Conservation (phyloP, 345 rosid species). For the Dipteronia sinensis region DNA sequence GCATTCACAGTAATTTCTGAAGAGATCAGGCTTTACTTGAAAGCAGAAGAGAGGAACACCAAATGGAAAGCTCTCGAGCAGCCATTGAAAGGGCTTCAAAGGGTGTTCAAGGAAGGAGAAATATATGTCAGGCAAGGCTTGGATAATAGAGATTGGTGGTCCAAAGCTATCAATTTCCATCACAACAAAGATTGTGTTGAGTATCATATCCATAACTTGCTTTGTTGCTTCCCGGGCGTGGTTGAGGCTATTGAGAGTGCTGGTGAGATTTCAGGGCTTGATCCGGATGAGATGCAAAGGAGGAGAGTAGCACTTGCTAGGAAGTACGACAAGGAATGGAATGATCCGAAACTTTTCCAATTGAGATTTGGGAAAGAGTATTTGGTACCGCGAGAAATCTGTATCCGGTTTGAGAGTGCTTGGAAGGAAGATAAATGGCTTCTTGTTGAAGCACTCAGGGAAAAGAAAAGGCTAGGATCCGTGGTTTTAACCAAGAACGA, state of each 20-base stretch:
- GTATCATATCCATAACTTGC: slow-evolving; percentile 79
- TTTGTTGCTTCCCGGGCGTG: slow-evolving; percentile 62
- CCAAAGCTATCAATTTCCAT: slow-evolving; percentile 64
- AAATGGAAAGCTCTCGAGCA: slow-evolving; percentile 93
- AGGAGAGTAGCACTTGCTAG: slow-evolving; percentile 57
- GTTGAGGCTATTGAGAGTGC: slow-evolving; percentile 86
- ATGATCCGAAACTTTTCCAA: slow-evolving; percentile 74
- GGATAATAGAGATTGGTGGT: slow-evolving; percentile 86
- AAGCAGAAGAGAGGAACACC: slow-evolving; percentile 73
- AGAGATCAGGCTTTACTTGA: slow-evolving; percentile 70
- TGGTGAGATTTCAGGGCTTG: slow-evolving; percentile 82
- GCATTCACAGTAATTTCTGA: slow-evolving; percentile 70
- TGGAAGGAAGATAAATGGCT: slow-evolving; percentile 83
- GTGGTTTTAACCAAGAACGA: slow-evolving; percentile 52
- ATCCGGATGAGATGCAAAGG: slow-evolving; percentile 78
- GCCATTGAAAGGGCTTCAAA: slow-evolving; percentile 69
- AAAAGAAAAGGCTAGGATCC: slow-evolving; percentile 47
- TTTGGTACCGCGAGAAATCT: slow-evolving; percentile 54
- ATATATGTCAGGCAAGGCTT: slow-evolving; percentile 65
- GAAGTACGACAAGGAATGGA: slow-evolving; percentile 77
- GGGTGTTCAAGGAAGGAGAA: slow-evolving; percentile 90
- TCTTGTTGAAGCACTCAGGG: slow-evolving; percentile 60
- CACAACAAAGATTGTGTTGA: slow-evolving; percentile 84
- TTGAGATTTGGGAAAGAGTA: slow-evolving; percentile 85
- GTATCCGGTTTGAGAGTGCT: slow-evolving; percentile 54